phyloP scores from a whole-genome alignment of 768 basidiomycete species.

The Mycena chlorophos region DNA sequence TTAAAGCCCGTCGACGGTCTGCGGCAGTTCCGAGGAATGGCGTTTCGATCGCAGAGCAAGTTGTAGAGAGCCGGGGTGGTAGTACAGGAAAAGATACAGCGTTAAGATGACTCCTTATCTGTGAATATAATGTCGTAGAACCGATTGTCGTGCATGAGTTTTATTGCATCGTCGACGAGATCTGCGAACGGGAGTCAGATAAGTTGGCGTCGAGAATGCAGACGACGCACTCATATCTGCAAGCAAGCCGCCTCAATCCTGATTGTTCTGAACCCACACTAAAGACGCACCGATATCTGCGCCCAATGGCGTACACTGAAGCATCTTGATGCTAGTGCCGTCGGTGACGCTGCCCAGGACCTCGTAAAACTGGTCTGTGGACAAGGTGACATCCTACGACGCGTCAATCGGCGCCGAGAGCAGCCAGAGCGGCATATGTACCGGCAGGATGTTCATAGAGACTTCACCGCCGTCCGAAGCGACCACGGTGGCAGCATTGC shows the following conservation, averaged over 20 bases:
- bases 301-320: slow-evolving; percentile 57
- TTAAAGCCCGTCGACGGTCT: slow-evolving; percentile 1
- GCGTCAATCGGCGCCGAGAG: not conserved
- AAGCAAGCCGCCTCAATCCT: too few relatives aligned
- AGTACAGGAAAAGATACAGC: not conserved
- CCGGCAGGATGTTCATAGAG: slow-evolving; percentile 41
- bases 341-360: slow-evolving; percentile 63
- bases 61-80: not conserved
- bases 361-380: slow-evolving; percentile 57
- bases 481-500: slow-evolving; percentile 54
- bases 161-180: not conserved
- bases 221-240: not conserved
- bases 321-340: slow-evolving; percentile 56
- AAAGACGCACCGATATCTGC: slow-evolving; percentile 62
- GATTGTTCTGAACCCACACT: too few relatives aligned
- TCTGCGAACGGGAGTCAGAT: not conserved
- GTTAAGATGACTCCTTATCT: not conserved
- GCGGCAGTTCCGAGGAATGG: not conserved
- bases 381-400: slow-evolving; percentile 43
- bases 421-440: slow-evolving; percentile 27
- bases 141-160: not conserved
- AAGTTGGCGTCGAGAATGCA: not conserved
- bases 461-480: slow-evolving; percentile 70
- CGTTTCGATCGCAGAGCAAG: not conserved
- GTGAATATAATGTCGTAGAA: not conserved